These are phyloP conservation scores for Hanseniaspora nectarophila DNA, from an alignment of 805 yeast genomes.

Conservation along the genomic window DNA sequence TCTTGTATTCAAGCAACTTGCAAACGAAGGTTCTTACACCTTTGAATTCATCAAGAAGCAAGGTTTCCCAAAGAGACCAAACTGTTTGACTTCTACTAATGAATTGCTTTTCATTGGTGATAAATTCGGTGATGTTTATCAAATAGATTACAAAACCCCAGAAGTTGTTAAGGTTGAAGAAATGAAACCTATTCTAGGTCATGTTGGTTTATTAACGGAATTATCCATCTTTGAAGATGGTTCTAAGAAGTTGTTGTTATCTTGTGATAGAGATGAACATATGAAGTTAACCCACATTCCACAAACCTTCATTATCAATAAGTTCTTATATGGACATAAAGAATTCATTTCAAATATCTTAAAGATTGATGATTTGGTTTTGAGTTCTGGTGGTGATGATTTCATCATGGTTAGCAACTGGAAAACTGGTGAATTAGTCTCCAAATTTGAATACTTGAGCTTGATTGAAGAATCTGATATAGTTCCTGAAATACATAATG, in stretches of 20 bases:
- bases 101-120: conserved; percentile 65
- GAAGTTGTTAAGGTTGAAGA: conserved; percentile 30
- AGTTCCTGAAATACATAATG: conserved; percentile 40
- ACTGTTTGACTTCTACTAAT: conserved; percentile 52
- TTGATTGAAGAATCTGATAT: conserved; percentile 35
- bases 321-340: conserved; percentile 76
- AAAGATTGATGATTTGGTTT: conserved; percentile 38
- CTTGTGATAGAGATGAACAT: conserved; percentile 94
- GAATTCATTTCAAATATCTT: conserved; percentile 65
- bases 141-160: conserved; percentile 31
- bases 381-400: conserved; percentile 90
- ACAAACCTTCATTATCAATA: conserved; percentile 60
- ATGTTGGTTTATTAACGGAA: conserved; percentile 91
- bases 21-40: conserved; percentile 25
- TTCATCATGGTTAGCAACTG: conserved; percentile 69
- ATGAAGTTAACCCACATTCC: conserved; percentile 76
- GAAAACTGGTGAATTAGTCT: conserved; percentile 41
- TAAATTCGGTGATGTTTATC: conserved; percentile 91
- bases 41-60: conserved; percentile 56
- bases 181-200: conserved; percentile 72
- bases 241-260: conserved; percentile 41
- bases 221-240: conserved; percentile 28
- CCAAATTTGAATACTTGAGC: conserved; percentile 39
- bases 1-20: conserved; percentile 39
- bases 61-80: conserved; percentile 84